Conservation (phyloP, 768 basidiomycete genomes). For the Stropharia rugosoannulata region DNA sequence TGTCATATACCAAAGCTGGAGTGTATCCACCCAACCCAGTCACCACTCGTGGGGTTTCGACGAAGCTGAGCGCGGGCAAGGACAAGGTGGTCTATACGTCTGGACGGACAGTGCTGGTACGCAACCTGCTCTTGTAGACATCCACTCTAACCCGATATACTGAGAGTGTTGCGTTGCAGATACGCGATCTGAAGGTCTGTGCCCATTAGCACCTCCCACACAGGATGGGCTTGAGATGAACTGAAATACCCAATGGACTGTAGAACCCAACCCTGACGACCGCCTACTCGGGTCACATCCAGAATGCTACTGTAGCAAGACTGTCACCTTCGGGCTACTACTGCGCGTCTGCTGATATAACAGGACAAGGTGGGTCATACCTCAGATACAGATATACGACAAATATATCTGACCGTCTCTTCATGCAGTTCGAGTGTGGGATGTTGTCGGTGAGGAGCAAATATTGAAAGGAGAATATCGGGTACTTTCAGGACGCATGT, state of each 20-base stretch:
- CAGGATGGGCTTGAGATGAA: slow-evolving; percentile 1
- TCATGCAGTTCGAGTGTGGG: slow-evolving; percentile 83
- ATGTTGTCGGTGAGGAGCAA: slow-evolving; percentile 84
- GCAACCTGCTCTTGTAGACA: slow-evolving; percentile 27
- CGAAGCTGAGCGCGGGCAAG: slow-evolving; percentile 43
- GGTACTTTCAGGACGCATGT: slow-evolving; percentile 74
- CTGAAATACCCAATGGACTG: not conserved
- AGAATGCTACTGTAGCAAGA: slow-evolving; percentile 85
- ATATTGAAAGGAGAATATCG: slow-evolving; percentile 79
- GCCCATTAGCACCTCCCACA: not conserved
- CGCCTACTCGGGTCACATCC: slow-evolving; percentile 78
- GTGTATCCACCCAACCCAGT: slow-evolving; percentile 67
- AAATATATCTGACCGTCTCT: not conserved
- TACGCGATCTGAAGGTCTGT: slow-evolving; percentile 81
- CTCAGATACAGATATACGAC: not conserved
- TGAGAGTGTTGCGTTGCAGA: slow-evolving; percentile 37
- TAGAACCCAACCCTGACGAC: slow-evolving; percentile 67
- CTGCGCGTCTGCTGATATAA: slow-evolving; percentile 85
- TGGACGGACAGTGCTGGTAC: slow-evolving; percentile 81
- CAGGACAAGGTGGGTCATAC: slow-evolving; percentile 65
- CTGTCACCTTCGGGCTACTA: slow-evolving; percentile 95
- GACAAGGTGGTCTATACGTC: slow-evolving; percentile 86
- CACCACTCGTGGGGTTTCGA: slow-evolving; percentile 30
- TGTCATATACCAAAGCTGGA: slow-evolving; percentile 42
- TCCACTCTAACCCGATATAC: not conserved